phyloP scores from a whole-genome alignment of 176 grass and related monocot species.

The Carex scoparia region DNA sequence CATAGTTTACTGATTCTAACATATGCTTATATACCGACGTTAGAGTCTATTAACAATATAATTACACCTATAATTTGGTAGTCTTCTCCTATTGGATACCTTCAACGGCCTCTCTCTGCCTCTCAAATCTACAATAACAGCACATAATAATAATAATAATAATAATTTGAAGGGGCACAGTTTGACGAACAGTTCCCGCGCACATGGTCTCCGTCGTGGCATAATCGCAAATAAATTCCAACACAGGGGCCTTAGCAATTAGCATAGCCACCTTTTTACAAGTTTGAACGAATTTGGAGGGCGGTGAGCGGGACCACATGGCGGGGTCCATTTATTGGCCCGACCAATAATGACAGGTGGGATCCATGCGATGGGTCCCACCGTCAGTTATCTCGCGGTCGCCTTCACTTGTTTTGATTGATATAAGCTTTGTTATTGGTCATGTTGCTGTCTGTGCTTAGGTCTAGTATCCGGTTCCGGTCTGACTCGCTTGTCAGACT shows the following conservation, averaged over 20 bases:
- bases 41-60: not conserved
- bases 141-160: not conserved
- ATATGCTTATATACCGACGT: not conserved
- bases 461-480: not conserved
- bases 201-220: not conserved
- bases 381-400: constrained; percentile 3
- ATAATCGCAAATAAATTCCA: constrained; percentile 12
- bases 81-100: not conserved
- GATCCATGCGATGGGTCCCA: not conserved
- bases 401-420: not conserved
- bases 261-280: not conserved
- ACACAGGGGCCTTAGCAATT: not conserved
- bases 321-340: not conserved
- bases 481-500: not conserved
- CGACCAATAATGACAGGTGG: not conserved
- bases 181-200: constrained; percentile 27
- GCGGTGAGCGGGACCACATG: constrained; percentile 19
- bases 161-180: not conserved
- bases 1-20: not conserved
- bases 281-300: constrained; percentile 14
- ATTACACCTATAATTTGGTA: not conserved
- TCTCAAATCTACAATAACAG: too few relatives aligned
- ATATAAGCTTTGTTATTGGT: not conserved
- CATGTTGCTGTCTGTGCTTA: not conserved
- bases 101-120: too few relatives aligned